phyloP scores from a whole-genome alignment of 805 yeast species.

The Pichia pseudocactophila region DNA sequence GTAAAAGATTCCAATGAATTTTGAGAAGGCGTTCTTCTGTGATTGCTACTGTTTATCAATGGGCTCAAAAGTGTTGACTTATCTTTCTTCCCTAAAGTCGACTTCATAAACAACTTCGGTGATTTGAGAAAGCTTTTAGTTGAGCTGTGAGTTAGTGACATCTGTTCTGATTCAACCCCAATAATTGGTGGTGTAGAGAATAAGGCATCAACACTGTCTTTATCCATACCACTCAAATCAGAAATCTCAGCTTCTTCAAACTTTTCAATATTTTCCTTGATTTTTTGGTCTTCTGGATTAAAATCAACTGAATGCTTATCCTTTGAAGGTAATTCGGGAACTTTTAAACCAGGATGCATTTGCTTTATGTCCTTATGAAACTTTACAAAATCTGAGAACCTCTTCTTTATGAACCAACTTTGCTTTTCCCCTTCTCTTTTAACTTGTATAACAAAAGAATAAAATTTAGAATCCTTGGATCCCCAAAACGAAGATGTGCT shows the following conservation, averaged over 20 bases:
- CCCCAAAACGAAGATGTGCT: slow-evolving; percentile 19
- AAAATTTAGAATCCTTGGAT: slow-evolving; percentile 20
- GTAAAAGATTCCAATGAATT: slow-evolving; percentile 1
- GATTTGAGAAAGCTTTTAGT: neutral
- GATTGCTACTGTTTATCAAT: neutral
- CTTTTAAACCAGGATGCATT: slow-evolving; percentile 59
- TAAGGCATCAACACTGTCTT: slow-evolving; percentile 5
- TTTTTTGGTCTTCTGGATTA: slow-evolving; percentile 9
- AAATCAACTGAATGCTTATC: slow-evolving; percentile 19
- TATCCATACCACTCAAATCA: slow-evolving; percentile 3
- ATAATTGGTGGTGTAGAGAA: neutral
- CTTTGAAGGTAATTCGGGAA: slow-evolving; percentile 31
- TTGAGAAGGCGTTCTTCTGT: neutral
- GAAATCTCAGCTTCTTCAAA: neutral
- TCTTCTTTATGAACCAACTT: slow-evolving; percentile 44
- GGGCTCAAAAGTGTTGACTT: no score
- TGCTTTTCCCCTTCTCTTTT: slow-evolving; percentile 24
- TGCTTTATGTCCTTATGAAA: slow-evolving; percentile 45
- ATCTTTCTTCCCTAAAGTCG: no score
- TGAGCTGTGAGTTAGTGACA: neutral
- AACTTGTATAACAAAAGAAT: slow-evolving; percentile 43
- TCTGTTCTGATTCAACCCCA: neutral
- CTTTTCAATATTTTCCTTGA: neutral
- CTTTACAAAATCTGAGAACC: slow-evolving; percentile 59
- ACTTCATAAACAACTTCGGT: neutral